Conservation (phyloP, 2,329 filamentous ascomycete genomes). For the Monosporascus sp. region DNA sequence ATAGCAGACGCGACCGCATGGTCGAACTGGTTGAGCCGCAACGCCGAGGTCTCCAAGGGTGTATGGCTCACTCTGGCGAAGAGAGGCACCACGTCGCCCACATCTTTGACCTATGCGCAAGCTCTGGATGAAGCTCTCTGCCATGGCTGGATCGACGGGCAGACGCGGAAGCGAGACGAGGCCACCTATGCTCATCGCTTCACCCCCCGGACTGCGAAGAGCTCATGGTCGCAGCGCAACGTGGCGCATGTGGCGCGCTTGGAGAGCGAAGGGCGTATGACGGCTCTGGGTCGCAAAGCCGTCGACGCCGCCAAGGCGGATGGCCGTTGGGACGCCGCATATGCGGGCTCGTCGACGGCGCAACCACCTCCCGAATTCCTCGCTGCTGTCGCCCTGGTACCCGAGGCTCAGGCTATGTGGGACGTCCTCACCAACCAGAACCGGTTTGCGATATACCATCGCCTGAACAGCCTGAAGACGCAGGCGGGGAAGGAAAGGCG, state of each 20-base stretch:
- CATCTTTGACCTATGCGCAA: constrained; percentile 29
- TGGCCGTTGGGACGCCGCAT: constrained; percentile 54
- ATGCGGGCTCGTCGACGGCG: constrained; percentile 43
- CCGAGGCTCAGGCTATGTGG: constrained; percentile 13
- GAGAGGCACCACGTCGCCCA: constrained; percentile 17
- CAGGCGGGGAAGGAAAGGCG: constrained; percentile 16
- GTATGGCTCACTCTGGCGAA: constrained; percentile 25
- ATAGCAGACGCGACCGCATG: constrained; percentile 17
- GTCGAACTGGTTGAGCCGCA: constrained; percentile 20
- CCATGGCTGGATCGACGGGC: constrained; percentile 60
- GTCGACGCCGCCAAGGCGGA: constrained; percentile 52
- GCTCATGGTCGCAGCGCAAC: constrained; percentile 57
- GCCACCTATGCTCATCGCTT: constrained; percentile 50
- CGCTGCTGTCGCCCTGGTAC: constrained; percentile 14
- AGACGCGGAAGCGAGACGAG: constrained; percentile 38
- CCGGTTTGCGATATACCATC: constrained; percentile 19
- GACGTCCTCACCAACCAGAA: constrained; percentile 14
- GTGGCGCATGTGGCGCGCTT: constrained; percentile 45
- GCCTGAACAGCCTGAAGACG: constrained; percentile 19
- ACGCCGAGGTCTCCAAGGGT: constrained; percentile 15
- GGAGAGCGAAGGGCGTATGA: constrained; percentile 42
- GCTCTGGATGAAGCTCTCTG: constrained; percentile 54
- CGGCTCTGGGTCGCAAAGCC: constrained; percentile 39
- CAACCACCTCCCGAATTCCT: constrained; percentile 44
- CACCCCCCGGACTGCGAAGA: constrained; percentile 50